Base-by-base conservation (phyloP, 1,284 basidiomycete species). In the Cerrena zonata region DNA sequence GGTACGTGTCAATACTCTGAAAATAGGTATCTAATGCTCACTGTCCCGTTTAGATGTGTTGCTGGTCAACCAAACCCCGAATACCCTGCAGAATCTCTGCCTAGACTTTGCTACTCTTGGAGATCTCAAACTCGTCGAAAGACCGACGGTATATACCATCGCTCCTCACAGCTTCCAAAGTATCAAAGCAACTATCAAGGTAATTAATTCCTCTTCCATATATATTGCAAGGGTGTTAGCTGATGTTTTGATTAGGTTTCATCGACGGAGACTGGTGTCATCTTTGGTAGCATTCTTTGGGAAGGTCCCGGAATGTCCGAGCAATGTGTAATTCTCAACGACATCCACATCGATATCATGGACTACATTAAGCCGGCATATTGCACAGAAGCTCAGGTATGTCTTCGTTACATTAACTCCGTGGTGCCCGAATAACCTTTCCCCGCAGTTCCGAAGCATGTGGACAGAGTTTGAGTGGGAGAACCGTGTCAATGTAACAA, bases 401-500 rank as follows among this genome's bases (percentile, higher is more conserved):
- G 78, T 64, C 22, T n/a, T 34, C 4, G 23, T 37, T 34, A 7
- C 15, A 34, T 7, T 34, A 7, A 15, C 30, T 34, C 30, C 30
- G 30, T 34, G 30, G 30, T 48, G 24, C 46, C 25, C 49, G 15
- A 25, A 49, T 15, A 34, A 34, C 30, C 15, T 34, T 34, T 34
- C 10, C n/a, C n/a, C n/a, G n/a, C 67, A 92, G 88, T 95, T 95
- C 82, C 82, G 93, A 36, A 90, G 82, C 68, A 94, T 94, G 91
- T 95, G 93, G 93, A 96, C 92, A 45, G 94, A 95, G 69, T 96
- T 96, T 60, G 93, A 96, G 69, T 97, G 94, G 94, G 94, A 96
- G 76, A 97, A 97, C 75, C 83, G 94, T 62, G 93, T 96, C 53
- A 94, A 94, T 61, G 91, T 96, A 51, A 87, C 86, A 60, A 91